phyloP scores from a whole-genome alignment of 1,284 basidiomycete genomes.

The Boletellus deceptivus region DNA sequence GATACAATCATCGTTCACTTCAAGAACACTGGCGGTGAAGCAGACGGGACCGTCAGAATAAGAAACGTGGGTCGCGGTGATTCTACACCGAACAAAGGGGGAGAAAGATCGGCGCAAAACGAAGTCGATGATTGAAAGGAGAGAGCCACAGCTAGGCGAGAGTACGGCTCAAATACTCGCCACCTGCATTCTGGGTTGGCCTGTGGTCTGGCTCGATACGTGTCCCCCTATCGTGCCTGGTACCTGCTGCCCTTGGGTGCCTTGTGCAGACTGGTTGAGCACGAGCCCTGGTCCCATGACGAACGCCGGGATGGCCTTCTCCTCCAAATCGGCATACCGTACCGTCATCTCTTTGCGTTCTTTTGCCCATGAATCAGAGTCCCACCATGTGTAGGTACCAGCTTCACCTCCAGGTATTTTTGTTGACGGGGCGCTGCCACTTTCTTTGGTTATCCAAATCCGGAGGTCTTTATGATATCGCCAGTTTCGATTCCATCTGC shows the following conservation, averaged over 20 bases:
- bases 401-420: constrained; percentile 90
- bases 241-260: constrained; percentile 27
- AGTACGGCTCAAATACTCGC: constrained; percentile 34
- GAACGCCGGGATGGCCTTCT: constrained; percentile 72
- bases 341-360: constrained; percentile 86
- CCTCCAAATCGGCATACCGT: constrained; percentile 83
- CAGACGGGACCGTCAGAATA: constrained; percentile 21
- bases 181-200: constrained; percentile 35
- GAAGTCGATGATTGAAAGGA: constrained; percentile 9
- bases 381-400: constrained; percentile 90
- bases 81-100: constrained; percentile 9
- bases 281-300: constrained; percentile 52
- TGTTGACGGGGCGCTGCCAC: constrained; percentile 75
- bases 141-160: constrained; percentile 1
- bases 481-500: constrained; percentile 94
- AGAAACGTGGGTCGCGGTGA: constrained; percentile 6
- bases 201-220: constrained; percentile 25
- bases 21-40: constrained; percentile 30
- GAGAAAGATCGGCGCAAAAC: constrained; percentile 14
- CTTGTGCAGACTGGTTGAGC: constrained; percentile 34
- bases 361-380: constrained; percentile 86
- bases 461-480: constrained; percentile 95
- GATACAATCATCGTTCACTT: constrained; percentile 40
- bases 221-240: constrained; percentile 32
- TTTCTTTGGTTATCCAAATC: constrained; percentile 95